Percentiles rank a stretch among this genome's conserved stretches.
Evolutionary conservation across 139 green algal species (phyloP).

Genomic region (Raphidocelis subcapitata): DNA sequence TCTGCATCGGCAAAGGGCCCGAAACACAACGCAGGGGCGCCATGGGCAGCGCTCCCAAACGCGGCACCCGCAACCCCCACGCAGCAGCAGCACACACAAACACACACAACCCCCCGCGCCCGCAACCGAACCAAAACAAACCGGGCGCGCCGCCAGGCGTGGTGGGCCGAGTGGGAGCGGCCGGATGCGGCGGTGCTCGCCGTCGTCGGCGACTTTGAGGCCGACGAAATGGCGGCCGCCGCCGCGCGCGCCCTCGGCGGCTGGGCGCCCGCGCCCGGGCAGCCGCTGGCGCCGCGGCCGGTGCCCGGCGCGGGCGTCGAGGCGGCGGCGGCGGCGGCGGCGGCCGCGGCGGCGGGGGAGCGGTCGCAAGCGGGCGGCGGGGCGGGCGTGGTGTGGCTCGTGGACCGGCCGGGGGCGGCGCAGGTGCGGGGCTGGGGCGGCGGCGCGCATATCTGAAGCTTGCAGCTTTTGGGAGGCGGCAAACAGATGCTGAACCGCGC

Average conservation of each 20-base stretch:
- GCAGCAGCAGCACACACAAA: too few species aligned
- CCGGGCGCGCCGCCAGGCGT: too few species aligned
- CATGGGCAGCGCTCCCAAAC: too few species aligned
- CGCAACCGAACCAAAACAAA: too few species aligned
- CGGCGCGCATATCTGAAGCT: too few species aligned
- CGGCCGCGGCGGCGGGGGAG: background rate
- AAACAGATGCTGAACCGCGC: too few species aligned
- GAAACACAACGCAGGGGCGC: too few species aligned
- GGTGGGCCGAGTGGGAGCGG: conserved; percentile 33
- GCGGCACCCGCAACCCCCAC: too few species aligned
- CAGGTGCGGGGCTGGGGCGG: conserved; percentile 32
- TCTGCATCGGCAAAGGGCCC: too few species aligned
- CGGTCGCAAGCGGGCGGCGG: background rate
- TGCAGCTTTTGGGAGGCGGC: too few species aligned
- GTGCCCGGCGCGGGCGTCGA: conserved; percentile 13
- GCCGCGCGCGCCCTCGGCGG: conserved; percentile 41
- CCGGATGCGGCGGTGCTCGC: conserved; percentile 75
- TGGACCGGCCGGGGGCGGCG: conserved; percentile 47
- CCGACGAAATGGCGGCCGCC: conserved; percentile 38
- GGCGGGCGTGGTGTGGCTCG: conserved; percentile 45
- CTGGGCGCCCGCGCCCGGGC: conserved; percentile 41
- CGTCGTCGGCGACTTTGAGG: conserved; percentile 71
- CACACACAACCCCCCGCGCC: too few species aligned
- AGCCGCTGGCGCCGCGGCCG: conserved; percentile 33
- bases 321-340: background rate